Percentiles rank a stretch among this genome's conserved stretches.
Conservation (phyloP, 768 basidiomycete species). For the Cystobasidium tubakii region DNA sequence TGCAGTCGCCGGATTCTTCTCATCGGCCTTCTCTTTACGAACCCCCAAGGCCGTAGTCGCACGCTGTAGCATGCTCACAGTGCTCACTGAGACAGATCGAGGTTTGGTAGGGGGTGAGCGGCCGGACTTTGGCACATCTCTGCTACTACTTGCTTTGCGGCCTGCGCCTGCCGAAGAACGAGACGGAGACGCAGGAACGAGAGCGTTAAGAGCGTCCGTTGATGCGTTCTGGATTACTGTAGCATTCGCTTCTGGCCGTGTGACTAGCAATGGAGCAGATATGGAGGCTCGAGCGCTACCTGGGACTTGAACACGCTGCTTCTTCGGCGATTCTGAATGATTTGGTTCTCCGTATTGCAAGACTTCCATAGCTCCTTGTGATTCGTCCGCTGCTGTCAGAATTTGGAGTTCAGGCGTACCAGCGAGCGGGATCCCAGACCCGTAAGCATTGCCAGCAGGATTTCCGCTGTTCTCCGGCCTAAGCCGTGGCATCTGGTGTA, state of each 20-base stretch:
- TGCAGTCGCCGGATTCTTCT: slow-evolving; percentile 65
- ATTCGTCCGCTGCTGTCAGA: neutral
- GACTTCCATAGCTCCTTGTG: neutral
- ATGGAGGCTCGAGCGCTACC: slow-evolving; percentile 11
- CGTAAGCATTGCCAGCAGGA: neutral
- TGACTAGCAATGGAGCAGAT: slow-evolving; percentile 13
- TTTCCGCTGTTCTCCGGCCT: neutral
- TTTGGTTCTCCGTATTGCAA: slow-evolving; percentile 16
- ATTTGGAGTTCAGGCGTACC: neutral
- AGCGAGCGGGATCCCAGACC: neutral
- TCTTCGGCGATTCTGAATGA: slow-evolving; percentile 20
- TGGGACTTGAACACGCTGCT: slow-evolving; percentile 7
- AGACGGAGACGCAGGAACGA: neutral
- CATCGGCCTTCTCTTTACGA: slow-evolving; percentile 62
- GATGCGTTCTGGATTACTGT: neutral
- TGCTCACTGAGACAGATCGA: slow-evolving; percentile 83
- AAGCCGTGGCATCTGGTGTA: neutral
- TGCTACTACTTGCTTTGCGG: neutral
- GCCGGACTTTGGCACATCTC: slow-evolving; percentile 1
- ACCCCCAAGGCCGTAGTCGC: slow-evolving; percentile 78
- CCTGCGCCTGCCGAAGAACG: neutral
- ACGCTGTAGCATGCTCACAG: slow-evolving; percentile 92
- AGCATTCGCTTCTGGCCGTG: neutral
- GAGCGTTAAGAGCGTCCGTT: neutral
- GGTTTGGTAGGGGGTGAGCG: slow-evolving; percentile 57